Evolutionary conservation across 2,329 filamentous ascomycete species (phyloP), one percentile per base, ranked within the genome.

Genomic region (Tolypocladium tropicale): DNA sequence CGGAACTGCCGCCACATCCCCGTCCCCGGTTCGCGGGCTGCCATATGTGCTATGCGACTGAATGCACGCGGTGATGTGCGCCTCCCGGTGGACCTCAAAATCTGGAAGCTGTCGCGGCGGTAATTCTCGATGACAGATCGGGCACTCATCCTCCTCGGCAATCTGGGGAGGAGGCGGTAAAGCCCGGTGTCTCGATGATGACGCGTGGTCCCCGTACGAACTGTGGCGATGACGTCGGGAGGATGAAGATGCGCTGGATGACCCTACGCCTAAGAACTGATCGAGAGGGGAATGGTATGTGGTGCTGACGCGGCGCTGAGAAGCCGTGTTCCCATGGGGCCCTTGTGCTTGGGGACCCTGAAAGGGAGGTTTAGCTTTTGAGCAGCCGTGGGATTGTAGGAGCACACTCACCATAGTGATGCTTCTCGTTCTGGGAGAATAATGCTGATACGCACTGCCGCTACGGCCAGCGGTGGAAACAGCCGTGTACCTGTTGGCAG

Each of bases 131-230:
- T 89, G 87, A 63, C 89, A 93, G 49, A 92, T 80, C 0, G 88
- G 88, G 59, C 89, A 93, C 63, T 90, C 86, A 65, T 92, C 88
- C 65, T 91, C 88, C 67, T 92, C 89, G 6, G 78, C 75, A 63
- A 81, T 77, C 56, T 79, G 81, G 1, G 74, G 77, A 12, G 75
- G 76, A 4, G 72, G 74, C 1, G 72, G 74, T 39, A 71, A 64
- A 32, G 69, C 72, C 28, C 71, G 74, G 41, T 68, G 73, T 21
- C 68, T 64, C 4, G 71, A 69, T 2, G 73, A 72, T 4, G 74
- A 70, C 11, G 70, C 63, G 2, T 63, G 59, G 25, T 65, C 64
- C 12, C 64, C 64, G 11, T 66, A 57, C 14, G 66, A 67, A 48
- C 65, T 64, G 41, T 67, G 66, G 23, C 69, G 74, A 36, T 59